Conservation (phyloP, 805 yeast genomes). For the Cyberlindnera americana region DNA sequence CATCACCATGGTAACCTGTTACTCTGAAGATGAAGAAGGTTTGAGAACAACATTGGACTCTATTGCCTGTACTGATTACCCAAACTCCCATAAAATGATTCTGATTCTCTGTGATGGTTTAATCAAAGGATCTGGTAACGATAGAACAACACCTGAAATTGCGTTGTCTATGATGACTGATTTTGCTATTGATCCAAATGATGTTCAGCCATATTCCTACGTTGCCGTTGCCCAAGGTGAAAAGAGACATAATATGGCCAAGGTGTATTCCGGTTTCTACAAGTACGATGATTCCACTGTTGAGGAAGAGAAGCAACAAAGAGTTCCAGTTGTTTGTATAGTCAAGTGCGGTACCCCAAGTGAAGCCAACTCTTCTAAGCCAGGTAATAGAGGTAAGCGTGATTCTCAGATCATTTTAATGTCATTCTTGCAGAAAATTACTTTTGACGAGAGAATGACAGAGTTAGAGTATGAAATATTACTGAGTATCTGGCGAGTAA, state of each 20-base stretch:
- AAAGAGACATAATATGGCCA: conserved; percentile 97
- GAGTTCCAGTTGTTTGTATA: conserved; percentile 73
- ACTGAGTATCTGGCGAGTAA: conserved; percentile 70
- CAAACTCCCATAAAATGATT: conserved; percentile 88
- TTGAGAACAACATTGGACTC: conserved; percentile 88
- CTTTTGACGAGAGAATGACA: conserved; percentile 93
- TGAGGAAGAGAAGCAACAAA: conserved; percentile 76
- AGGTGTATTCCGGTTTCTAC: conserved; percentile 92
- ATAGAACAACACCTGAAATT: conserved; percentile 82
- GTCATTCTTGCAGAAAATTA: conserved; percentile 84
- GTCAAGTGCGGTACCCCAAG: conserved; percentile 88
- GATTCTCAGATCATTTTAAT: conserved; percentile 89
- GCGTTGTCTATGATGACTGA: conserved; percentile 84
- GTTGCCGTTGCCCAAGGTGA: conserved; percentile 94
- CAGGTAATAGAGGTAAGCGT: conserved; percentile 95
- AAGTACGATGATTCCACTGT: conserved; percentile 75
- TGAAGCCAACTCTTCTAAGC: conserved; percentile 66
- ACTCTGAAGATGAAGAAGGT: conserved; percentile 88
- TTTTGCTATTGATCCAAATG: conserved; percentile 64
- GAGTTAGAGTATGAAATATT: conserved; percentile 79
- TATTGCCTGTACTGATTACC: conserved; percentile 90
- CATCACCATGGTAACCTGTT: conserved; percentile 82
- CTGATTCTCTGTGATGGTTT: conserved; percentile 90
- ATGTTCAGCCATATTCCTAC: conserved; percentile 79
- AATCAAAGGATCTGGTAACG: conserved; percentile 93